Evolutionary conservation across 352 stramenopile species (phyloP).

Genomic region (Phytophthora chlamydospora): DNA sequence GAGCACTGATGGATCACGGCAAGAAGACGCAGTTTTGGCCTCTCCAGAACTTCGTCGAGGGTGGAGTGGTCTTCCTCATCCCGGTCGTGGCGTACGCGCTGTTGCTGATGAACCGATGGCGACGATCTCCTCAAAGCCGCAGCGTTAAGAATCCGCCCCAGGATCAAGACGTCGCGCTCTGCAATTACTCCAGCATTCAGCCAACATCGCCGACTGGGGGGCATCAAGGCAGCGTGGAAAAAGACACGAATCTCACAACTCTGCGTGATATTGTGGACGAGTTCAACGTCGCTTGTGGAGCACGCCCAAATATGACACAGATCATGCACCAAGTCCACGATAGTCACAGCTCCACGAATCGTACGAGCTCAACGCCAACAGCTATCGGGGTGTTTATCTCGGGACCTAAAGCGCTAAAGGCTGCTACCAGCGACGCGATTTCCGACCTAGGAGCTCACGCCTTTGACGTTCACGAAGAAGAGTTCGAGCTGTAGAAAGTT

Average conservation of each 20-base stretch:
- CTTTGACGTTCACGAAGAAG: constrained; percentile 39
- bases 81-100: constrained; percentile 33
- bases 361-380: neutral
- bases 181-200: constrained; percentile 29
- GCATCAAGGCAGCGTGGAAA: neutral
- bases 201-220: constrained; percentile 16
- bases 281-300: constrained; percentile 32
- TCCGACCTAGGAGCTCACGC: constrained; percentile 9
- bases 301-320: constrained; percentile 37
- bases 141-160: constrained; percentile 9
- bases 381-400: constrained; percentile 52
- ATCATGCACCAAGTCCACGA: constrained; percentile 39
- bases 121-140: constrained; percentile 1
- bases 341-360: constrained; percentile 2
- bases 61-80: constrained; percentile 40
- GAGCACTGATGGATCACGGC: constrained; percentile 36
- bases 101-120: constrained; percentile 28
- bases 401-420: constrained; percentile 43
- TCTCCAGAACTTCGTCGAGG: constrained; percentile 55
- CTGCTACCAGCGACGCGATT: constrained; percentile 27
- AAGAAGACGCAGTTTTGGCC: constrained; percentile 54
- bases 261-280: constrained; percentile 38
- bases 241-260: constrained; percentile 23
- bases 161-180: constrained; percentile 3
- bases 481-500: constrained; percentile 33